A percentile compares a stretch with the other conserved stretches of the same genome.
Evolutionary conservation across 805 yeast genomes (phyloP).

Genomic region (Metschnikowia gelsemii): DNA sequence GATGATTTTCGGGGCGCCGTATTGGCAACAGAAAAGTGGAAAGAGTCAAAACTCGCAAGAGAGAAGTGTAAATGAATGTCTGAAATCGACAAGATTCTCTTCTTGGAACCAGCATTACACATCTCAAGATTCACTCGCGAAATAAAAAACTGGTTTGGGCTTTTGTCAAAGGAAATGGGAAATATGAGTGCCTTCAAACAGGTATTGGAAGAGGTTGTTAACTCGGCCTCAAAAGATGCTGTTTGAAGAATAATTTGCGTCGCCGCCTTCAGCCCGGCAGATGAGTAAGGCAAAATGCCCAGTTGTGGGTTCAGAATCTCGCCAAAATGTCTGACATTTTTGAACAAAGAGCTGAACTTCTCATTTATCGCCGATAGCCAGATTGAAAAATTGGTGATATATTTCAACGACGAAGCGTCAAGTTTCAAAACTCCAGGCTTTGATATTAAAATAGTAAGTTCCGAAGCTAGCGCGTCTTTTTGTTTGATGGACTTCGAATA

Average conservation of each 20-base stretch:
- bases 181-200: slow-evolving; percentile 30
- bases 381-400: slow-evolving; percentile 27
- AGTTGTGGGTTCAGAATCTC: slow-evolving; percentile 4
- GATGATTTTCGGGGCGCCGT: slow-evolving; percentile 3
- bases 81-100: slow-evolving; percentile 23
- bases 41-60: slow-evolving; percentile 24
- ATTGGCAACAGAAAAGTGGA: slow-evolving; percentile 6
- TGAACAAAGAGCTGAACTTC: slow-evolving; percentile 2
- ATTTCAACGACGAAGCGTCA: slow-evolving; percentile 25
- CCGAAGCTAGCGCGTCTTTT: slow-evolving; percentile 16
- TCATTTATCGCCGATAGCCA: slow-evolving; percentile 26
- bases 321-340: slow-evolving; percentile 4
- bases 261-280: not conserved
- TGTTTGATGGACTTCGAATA: slow-evolving; percentile 21
- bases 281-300: not conserved
- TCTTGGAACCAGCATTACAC: slow-evolving; percentile 6
- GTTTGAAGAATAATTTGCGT: slow-evolving; percentile 40
- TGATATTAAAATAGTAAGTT: slow-evolving; percentile 44
- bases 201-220: slow-evolving; percentile 21
- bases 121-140: slow-evolving; percentile 26
- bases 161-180: slow-evolving; percentile 47
- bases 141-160: slow-evolving; percentile 30
- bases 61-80: slow-evolving; percentile 29
- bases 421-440: slow-evolving; percentile 35
- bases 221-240: slow-evolving; percentile 31